Evolutionary conservation across 805 yeast genomes (phyloP).

Genomic region (Kazachstania kunashirensis): DNA sequence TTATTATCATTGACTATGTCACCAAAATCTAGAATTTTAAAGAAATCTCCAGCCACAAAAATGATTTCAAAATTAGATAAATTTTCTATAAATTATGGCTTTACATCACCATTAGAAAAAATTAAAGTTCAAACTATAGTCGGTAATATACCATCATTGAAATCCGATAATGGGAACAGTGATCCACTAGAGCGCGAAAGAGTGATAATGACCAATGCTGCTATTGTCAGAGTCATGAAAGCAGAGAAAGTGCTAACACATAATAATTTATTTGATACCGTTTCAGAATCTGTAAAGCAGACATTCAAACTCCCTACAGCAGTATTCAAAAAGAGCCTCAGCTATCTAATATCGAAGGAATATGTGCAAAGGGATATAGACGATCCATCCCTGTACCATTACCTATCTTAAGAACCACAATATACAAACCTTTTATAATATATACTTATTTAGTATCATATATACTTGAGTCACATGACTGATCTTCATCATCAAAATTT

Average conservation of each 20-base stretch:
- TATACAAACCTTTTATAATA: no score
- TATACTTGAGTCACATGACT: no score
- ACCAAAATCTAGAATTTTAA: slow-evolving; percentile 65
- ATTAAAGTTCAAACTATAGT: slow-evolving; percentile 45
- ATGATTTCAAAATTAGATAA: slow-evolving; percentile 54
- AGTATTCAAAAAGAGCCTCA: slow-evolving; percentile 62
- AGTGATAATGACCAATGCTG: slow-evolving; percentile 66
- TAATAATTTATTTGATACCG: slow-evolving; percentile 57
- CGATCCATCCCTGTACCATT: slow-evolving; percentile 30
- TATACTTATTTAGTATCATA: no score
- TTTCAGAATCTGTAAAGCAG: slow-evolving; percentile 45
- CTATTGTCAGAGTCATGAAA: slow-evolving; percentile 82
- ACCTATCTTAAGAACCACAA: slow-evolving; percentile 9
- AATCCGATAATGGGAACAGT: slow-evolving; percentile 34
- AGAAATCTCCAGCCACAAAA: slow-evolving; percentile 65
- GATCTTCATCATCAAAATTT: no score
- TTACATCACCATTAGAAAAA: slow-evolving; percentile 56
- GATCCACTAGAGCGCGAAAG: slow-evolving; percentile 54
- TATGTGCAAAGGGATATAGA: slow-evolving; percentile 64
- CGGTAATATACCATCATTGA: slow-evolving; percentile 1
- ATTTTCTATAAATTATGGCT: slow-evolving; percentile 58
- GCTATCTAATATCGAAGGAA: slow-evolving; percentile 69
- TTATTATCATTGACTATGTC: slow-evolving; percentile 79
- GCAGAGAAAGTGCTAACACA: slow-evolving; percentile 52
- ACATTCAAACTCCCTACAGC: slow-evolving; percentile 63